Evolutionary conservation across 352 stramenopile species (phyloP), one percentile per base, ranked within the genome.

Genomic region (Pythium phragmiticola): DNA sequence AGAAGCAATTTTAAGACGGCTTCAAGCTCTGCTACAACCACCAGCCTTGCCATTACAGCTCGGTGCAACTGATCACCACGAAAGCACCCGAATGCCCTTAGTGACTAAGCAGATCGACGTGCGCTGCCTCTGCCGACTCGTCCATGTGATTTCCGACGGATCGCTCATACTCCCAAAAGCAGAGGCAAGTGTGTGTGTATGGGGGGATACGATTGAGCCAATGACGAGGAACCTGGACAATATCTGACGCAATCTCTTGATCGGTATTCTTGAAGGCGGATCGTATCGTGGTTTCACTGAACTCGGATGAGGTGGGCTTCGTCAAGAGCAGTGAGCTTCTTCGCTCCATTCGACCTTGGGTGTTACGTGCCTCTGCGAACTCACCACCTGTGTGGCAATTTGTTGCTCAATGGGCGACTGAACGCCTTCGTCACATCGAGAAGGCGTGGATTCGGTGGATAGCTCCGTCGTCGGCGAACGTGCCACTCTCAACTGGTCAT

Each of bases 271-370:
- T 59, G 14, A n/a, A 88, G 81, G 76, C 78, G 17, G 36, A 77
- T 12, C 17, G 21, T 2, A 60, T 87, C 13, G 19, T 81, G 9
- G 4, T 43, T n/a, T 65, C 74, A 33, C 70, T 88, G 58, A 19
- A 61, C 21, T 45, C 57, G 6, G 76, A 84, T 36, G 64, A 80
- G 17, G 69, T 85, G 14, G 77, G 77, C n/a, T 61, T 74, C 37
- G 77, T 78, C 14, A 76, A 73, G 17, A 77, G 68, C n/a, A 72
- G 74, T 30, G 77, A 89, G 30, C 61, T 88, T 28, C 43, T 85
- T 26, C 80, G 80, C 23, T 48, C 76, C n/a, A 63, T 87, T 63
- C 80, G 73, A 65, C 14, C 34, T 3, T 88, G 78, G 80, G 21
- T 81, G 14, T 37, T 69, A 28, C 51, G 52, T 34, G 56, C 48